Base-by-base conservation (phyloP, 2,329 filamentous ascomycete species). In the Aspergillus sp. region DNA sequence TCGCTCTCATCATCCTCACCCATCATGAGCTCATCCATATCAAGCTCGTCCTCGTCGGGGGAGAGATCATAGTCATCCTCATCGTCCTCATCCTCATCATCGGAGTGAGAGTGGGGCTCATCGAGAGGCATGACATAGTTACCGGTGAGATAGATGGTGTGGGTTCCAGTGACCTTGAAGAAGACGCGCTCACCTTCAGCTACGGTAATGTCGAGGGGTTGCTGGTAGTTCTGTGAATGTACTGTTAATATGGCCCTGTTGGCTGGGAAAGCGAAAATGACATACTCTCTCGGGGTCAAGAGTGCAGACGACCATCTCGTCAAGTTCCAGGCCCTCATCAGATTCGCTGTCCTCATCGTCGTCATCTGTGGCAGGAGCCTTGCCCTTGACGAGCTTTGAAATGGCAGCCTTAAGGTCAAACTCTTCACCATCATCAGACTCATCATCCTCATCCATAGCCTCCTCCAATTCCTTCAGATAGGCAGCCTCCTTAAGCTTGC, bases 301-400 rank as follows among this genome's bases (percentile, higher is more conserved):
- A 61, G 95, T 99, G 86, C 95, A 99, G 68, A 99, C 80, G 67
- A 98, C 92, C 69, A 90, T 91, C 81, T 97, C 90, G 76, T 97
- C 91, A 53, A 93, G 80, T 70, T 91, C 86, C 53, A 84, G 77
- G 24, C 83, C 84, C 42, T 86, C 84, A 20, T 78, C 76, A 12
- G 70, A 69, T 58, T 85, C 83, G 54, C 89, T 84, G 33, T 86
- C 84, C 24, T 85, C 82, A 13, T 79, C 76, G 27, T 82, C 82
- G 15, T 81, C 81, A n/a, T 83, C 88, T 71, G 87, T 87, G 62
- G 84, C 87, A 77, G 90, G 90, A 66, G 83, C 86, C 79, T 93
- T 92, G 71, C 82, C 83, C 69, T 80, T 81, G 74, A 87, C 85
- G 62, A 83, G 80, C 69, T 84, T 83, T 65, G 75, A 76, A 64